Percentiles rank a stretch among this genome's conserved stretches.
Evolutionary conservation across 1,284 basidiomycete genomes (phyloP).

Genomic region (Paramarasmius palmivorus): DNA sequence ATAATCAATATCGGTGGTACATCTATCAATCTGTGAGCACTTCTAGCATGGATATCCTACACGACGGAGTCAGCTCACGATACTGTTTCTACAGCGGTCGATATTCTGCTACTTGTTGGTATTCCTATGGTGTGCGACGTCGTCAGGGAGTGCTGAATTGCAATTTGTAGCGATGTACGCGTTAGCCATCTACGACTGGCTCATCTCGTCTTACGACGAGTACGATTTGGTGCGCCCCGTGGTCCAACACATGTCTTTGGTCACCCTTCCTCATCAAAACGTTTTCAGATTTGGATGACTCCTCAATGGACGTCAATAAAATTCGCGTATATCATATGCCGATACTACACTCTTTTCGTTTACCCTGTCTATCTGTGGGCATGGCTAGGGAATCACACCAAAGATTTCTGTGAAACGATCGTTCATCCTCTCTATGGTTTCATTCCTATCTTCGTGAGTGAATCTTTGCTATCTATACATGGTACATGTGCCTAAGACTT

Average conservation of each 20-base stretch:
- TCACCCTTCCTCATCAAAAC: not conserved
- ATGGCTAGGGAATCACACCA: slow-evolving; percentile 19
- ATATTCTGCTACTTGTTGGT: not conserved
- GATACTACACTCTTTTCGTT: slow-evolving; percentile 27
- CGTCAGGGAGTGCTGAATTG: not conserved
- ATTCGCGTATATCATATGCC: slow-evolving; percentile 25
- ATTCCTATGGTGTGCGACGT: not conserved
- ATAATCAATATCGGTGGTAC: no score
- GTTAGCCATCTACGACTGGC: slow-evolving; percentile 4
- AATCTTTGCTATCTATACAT: not conserved
- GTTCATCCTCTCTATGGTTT: slow-evolving; percentile 20
- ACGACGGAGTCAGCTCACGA: no score
- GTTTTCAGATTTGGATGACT: slow-evolving; percentile 23
- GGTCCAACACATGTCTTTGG: not conserved
- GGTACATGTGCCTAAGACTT: not conserved
- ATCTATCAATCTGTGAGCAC: no score
- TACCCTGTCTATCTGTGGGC: slow-evolving; percentile 25
- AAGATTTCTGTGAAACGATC: slow-evolving; percentile 16
- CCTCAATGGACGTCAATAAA: slow-evolving; percentile 25
- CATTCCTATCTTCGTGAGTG: slow-evolving; percentile 19
- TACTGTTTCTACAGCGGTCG: not conserved
- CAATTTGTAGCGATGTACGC: not conserved
- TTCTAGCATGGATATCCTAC: no score
- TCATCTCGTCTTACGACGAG: slow-evolving; percentile 15
- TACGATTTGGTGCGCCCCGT: slow-evolving; percentile 16